Evolutionary conservation across 1,139 yeast species (phyloP), one percentile per base, ranked within the genome.

Genomic region (Candida anutae): DNA sequence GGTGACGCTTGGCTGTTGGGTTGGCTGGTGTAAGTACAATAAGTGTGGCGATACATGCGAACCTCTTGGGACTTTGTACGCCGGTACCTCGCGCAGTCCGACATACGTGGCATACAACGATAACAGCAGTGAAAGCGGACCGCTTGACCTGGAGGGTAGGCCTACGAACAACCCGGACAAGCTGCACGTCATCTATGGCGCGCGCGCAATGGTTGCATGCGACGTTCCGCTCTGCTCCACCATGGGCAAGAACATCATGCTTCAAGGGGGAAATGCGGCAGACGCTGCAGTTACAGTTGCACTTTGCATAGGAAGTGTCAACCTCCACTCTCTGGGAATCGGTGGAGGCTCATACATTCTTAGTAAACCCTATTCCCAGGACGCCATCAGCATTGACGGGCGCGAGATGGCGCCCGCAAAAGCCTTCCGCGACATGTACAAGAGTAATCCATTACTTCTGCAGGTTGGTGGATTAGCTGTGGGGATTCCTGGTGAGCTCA

Each of bases 281-380:
- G 97, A 90, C 49, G 94, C 96, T 0, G 85, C 95, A 0, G 78
- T 90, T 2, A 81, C 95, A 0, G 83, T 84, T 13, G 85, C 94
- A 0, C 61, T 90, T 16, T 90, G 98, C 49, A 74, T 90, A 21
- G 97, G 97, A 2, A 67, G 84, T 32, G 57, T 84, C 23, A 83
- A 84, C 47, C 77, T 87, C 35, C 87, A 77, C 47, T 79, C 88
- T 26, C 76, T 93, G 4, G 97, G 98, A 1, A 75, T 88, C 27
- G 98, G 98, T 2, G 98, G 97, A 4, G 96, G 96, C 6, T 83
- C 81, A 0, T 84, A 70, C 45, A 79, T 83, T 26, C 67, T 81
- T 1, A 73, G 82, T 25, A 62, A 71, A 23, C 19, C 19, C 10
- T n/a, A n/a, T n/a, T 20, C 12, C 12, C 16, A 22, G 12, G 11